phyloP scores from a whole-genome alignment of 139 green algal genomes.

The Picochlorum costavermella region DNA sequence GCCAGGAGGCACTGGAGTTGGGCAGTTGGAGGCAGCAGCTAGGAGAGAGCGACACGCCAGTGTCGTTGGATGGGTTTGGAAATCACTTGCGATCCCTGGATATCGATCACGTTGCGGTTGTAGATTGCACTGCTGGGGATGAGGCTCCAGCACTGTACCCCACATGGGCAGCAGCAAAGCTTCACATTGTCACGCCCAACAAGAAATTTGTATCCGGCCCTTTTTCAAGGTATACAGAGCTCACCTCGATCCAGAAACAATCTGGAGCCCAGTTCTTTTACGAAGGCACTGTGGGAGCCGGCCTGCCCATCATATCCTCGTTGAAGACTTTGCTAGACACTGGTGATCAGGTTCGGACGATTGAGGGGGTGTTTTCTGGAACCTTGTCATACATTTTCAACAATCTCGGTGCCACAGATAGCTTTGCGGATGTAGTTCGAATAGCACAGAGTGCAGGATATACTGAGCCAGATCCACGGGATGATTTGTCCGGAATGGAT shows the following conservation, averaged over 20 bases:
- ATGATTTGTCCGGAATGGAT: slow-evolving; percentile 64
- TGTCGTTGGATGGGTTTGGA: slow-evolving; percentile 43
- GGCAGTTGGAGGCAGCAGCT: slow-evolving; percentile 36
- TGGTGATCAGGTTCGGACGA: slow-evolving; percentile 55
- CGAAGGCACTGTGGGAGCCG: slow-evolving; percentile 60
- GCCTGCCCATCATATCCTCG: slow-evolving; percentile 68
- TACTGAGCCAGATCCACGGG: slow-evolving; percentile 71
- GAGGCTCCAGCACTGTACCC: slow-evolving; percentile 56
- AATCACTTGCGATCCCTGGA: slow-evolving; percentile 50
- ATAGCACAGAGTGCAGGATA: slow-evolving; percentile 51
- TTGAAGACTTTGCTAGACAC: slow-evolving; percentile 53
- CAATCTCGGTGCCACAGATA: slow-evolving; percentile 30
- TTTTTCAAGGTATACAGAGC: slow-evolving; percentile 63
- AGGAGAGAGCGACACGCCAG: slow-evolving; percentile 6
- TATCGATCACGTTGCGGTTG: slow-evolving; percentile 75
- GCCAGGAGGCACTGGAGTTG: slow-evolving; percentile 33
- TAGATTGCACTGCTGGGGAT: slow-evolving; percentile 90
- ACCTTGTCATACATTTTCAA: slow-evolving; percentile 84
- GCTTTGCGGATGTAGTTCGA: slow-evolving; percentile 55
- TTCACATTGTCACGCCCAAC: slow-evolving; percentile 90
- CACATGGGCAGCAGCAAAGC: slow-evolving; percentile 78
- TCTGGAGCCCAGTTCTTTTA: slow-evolving; percentile 81
- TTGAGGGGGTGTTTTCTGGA: slow-evolving; percentile 56
- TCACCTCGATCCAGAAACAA: slow-evolving; percentile 70
- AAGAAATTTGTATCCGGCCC: slow-evolving; percentile 88